Percentiles rank a stretch among this genome's conserved stretches.
phyloP scores from a whole-genome alignment of 2,329 filamentous ascomycete species.

The Trichoderma sp. region DNA sequence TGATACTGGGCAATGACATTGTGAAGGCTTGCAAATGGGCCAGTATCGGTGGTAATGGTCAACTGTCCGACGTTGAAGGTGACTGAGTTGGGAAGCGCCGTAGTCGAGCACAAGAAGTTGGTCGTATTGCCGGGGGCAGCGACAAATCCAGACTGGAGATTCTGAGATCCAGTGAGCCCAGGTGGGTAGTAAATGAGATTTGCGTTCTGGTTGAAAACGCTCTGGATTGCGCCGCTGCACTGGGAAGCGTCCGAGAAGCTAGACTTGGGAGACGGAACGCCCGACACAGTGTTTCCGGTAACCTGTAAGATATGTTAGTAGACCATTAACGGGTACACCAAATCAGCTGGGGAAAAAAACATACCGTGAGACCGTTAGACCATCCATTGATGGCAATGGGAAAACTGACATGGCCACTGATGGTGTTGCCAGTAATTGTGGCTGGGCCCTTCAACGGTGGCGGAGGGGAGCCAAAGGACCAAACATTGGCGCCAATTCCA shows the following conservation, averaged over 20 bases:
- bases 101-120: slow-evolving; percentile 27
- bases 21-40: slow-evolving; percentile 23
- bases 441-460: slow-evolving; percentile 22
- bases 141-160: slow-evolving; percentile 25
- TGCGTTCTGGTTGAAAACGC: slow-evolving; percentile 24
- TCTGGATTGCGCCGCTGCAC: slow-evolving; percentile 22
- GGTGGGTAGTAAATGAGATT: slow-evolving; percentile 25
- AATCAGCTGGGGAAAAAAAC: not conserved
- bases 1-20: slow-evolving; percentile 26
- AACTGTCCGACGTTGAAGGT: slow-evolving; percentile 22
- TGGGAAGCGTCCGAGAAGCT: slow-evolving; percentile 24
- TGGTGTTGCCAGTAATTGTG: slow-evolving; percentile 23
- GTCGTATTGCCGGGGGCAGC: slow-evolving; percentile 24
- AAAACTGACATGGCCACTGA: slow-evolving; percentile 26
- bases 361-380: slow-evolving; percentile 23
- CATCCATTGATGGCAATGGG: slow-evolving; percentile 29
- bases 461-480: slow-evolving; percentile 24
- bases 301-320: not conserved
- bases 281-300: slow-evolving; percentile 25
- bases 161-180: slow-evolving; percentile 22
- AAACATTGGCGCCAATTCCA: slow-evolving; percentile 27
- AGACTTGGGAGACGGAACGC: slow-evolving; percentile 23
- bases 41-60: slow-evolving; percentile 22
- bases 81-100: slow-evolving; percentile 22
- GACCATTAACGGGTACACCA: not conserved